Conservation (phyloP, 2,329 filamentous ascomycete species). For the Thermomyces lanuginosus region DNA sequence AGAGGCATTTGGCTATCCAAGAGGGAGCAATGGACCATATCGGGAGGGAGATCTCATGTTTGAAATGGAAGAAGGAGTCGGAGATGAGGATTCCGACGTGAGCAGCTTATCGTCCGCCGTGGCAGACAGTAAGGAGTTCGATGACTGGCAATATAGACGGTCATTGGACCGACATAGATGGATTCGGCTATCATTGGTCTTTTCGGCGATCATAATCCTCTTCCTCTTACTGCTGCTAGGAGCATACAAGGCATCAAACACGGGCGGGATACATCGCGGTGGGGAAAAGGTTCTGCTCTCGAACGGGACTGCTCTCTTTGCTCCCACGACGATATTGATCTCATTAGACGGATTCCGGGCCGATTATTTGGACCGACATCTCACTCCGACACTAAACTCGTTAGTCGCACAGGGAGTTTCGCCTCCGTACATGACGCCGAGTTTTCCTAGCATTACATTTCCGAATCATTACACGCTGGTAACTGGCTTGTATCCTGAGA, state of each 20-base stretch:
- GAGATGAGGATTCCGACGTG: constrained; percentile 46
- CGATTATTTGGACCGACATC: constrained; percentile 68
- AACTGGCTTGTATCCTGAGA: constrained; percentile 82
- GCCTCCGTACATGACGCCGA: constrained; percentile 80
- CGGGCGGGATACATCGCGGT: constrained; percentile 15
- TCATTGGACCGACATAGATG: constrained; percentile 10
- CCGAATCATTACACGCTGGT: constrained; percentile 91
- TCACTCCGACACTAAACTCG: constrained; percentile 67
- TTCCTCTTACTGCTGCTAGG: constrained; percentile 41
- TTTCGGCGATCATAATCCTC: constrained; percentile 33
- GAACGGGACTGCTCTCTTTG: constrained; percentile 81
- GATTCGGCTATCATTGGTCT: constrained; percentile 22
- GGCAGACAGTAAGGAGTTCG: constrained; percentile 28
- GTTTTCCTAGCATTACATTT: constrained; percentile 92
- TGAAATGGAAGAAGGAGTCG: constrained; percentile 67
- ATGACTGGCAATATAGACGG: constrained; percentile 16
- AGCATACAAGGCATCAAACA: constrained; percentile 39
- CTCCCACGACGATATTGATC: constrained; percentile 80
- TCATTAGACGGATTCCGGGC: constrained; percentile 92
- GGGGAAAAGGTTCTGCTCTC: constrained; percentile 25
- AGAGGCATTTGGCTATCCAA: constrained; percentile 23
- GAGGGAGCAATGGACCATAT: constrained; percentile 37
- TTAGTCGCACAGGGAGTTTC: constrained; percentile 74
- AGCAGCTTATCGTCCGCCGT: constrained; percentile 44
- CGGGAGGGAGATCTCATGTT: constrained; percentile 69